Evolutionary conservation across 768 basidiomycete genomes (phyloP), one percentile per base, ranked within the genome.

Genomic region (Lentinus tigrinus): DNA sequence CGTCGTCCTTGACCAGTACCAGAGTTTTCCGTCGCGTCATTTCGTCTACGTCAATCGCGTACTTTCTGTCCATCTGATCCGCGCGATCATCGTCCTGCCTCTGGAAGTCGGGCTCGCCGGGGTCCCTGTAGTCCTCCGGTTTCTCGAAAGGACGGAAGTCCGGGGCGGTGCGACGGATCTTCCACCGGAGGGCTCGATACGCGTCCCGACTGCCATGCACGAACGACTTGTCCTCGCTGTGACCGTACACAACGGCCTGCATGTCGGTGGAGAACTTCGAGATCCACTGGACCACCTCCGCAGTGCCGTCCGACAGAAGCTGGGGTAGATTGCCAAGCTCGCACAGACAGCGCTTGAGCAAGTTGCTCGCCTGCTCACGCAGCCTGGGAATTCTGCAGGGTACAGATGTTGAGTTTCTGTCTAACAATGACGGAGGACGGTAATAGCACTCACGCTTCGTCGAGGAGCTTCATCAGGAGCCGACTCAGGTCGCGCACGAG

Each of bases 381-480:
- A 87, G 73, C 17, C 64, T 61, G 3, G 84, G 85, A 13, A 87
- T 70, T 39, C 85, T 87, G 54, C 7, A 26, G 6, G 24, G 6
- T 11, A 8, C 14, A 23, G 16, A n/a, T 31, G 3, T 1, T 31
- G 49, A 27, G 54, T 3, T 11, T n/a, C n/a, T 26, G 31, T 57
- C 54, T 19, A 56, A 44, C 23, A 28, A 3, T 43, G 37, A 0
- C 28, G 2, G 42, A n/a, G 19, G 17, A 27, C 36, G 5, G 39
- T 27, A 37, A 23, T 2, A 24, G 16, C 3, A 72, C 82, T 44
- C 60, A 88, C 88, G 77, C 78, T 24, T 63, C 69, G 34, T 80
- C 78, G 42, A 88, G 85, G n/a, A 81, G 73, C 0, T 68, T 52
- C 11, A 85, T 75, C 14, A 90, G 74, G 11, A 85, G 72, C 37